Percentiles rank a stretch among this genome's conserved stretches.
phyloP scores from a whole-genome alignment of 495 filamentous ascomycete species.

The Penicillium turbatum region DNA sequence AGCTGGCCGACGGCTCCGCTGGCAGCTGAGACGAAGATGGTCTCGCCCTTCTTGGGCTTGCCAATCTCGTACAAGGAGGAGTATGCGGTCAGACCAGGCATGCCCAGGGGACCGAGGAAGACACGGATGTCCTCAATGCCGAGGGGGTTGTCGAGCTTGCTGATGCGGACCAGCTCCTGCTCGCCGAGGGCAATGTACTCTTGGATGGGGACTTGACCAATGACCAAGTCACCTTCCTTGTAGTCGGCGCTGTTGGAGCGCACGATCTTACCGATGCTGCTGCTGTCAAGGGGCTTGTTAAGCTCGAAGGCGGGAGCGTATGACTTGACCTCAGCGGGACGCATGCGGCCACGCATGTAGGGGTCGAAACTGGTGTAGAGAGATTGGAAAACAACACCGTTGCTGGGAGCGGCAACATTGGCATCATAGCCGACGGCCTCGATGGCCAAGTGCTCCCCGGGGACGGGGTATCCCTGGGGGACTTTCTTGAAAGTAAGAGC shows the following conservation, averaged over 20 bases:
- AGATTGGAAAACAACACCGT: constrained; percentile 68
- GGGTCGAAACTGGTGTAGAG: constrained; percentile 83
- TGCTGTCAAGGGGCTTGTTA: constrained; percentile 54
- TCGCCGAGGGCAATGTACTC: constrained; percentile 48
- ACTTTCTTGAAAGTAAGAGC: constrained; percentile 71
- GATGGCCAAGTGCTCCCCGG: constrained; percentile 69
- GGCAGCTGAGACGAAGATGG: constrained; percentile 79
- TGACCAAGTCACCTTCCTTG: constrained; percentile 63
- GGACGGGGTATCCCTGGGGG: constrained; percentile 63
- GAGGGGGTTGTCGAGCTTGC: constrained; percentile 42
- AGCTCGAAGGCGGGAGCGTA: constrained; percentile 58
- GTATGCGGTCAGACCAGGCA: constrained; percentile 86
- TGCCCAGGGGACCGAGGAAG: constrained; percentile 72
- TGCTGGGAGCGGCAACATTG: constrained; percentile 56
- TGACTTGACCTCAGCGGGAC: constrained; percentile 49
- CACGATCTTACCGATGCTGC: constrained; percentile 57
- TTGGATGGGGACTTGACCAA: constrained; percentile 55
- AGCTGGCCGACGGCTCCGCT: constrained; percentile 81
- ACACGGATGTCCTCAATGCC: constrained; percentile 44
- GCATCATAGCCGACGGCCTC: constrained; percentile 65
- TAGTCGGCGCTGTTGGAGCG: constrained; percentile 60
- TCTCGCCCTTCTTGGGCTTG: constrained; percentile 81
- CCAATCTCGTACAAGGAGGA: constrained; percentile 78
- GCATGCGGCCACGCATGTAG: constrained; percentile 74
- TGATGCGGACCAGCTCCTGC: constrained; percentile 30